phyloP scores from a whole-genome alignment of 2,329 filamentous ascomycete species.

The Sclerotiophoma versabilis region DNA sequence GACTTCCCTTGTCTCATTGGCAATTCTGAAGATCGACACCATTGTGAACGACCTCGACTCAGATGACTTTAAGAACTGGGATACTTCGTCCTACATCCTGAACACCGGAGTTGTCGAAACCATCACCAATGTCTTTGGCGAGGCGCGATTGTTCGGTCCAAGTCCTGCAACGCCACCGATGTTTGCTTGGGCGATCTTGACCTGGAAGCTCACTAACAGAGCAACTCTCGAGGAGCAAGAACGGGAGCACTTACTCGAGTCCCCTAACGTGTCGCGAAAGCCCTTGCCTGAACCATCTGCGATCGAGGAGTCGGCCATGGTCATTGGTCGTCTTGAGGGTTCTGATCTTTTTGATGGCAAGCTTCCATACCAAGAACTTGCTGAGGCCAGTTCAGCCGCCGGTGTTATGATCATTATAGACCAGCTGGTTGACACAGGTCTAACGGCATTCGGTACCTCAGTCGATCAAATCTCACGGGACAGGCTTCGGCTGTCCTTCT shows the following conservation, averaged over 20 bases:
- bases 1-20: constrained; percentile 72
- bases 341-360: constrained; percentile 38
- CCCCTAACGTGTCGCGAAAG: constrained; percentile 18
- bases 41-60: constrained; percentile 58
- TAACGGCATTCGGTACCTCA: constrained; percentile 55
- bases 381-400: constrained; percentile 31
- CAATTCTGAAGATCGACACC: constrained; percentile 73
- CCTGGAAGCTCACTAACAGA: constrained; percentile 34
- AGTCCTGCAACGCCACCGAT: constrained; percentile 74
- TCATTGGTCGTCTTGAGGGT: constrained; percentile 31
- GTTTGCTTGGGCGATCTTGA: constrained; percentile 81
- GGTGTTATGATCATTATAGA: constrained; percentile 37
- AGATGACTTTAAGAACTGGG: constrained; percentile 35
- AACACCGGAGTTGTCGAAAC: constrained; percentile 73
- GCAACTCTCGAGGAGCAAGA: constrained; percentile 36
- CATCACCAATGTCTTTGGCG: constrained; percentile 74
- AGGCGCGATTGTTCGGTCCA: constrained; percentile 61
- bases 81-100: constrained; percentile 67
- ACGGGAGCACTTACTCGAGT: constrained; percentile 38
- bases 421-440: constrained; percentile 34
- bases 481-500: constrained; percentile 68
- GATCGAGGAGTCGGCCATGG: constrained; percentile 39
- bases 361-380: constrained; percentile 36
- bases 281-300: constrained; percentile 25
- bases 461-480: constrained; percentile 64